Evolutionary conservation across 306 rosid genomes (phyloP), one percentile per base, ranked within the genome.

Genomic region (Acacia acuminata): DNA sequence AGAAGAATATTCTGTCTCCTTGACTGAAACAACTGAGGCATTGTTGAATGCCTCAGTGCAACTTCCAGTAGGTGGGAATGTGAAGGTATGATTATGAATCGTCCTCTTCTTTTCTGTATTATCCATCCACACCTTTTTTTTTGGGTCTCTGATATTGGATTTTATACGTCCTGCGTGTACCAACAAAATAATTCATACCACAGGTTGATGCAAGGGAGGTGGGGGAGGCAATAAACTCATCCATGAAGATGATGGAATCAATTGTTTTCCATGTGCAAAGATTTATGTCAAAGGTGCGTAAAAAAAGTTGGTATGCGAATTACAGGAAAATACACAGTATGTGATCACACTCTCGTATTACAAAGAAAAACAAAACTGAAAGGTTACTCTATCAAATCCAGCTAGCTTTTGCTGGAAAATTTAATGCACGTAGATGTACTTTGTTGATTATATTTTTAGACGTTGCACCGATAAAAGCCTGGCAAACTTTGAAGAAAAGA

Each of bases 151-250:
- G 60, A 75, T 65, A 63, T 55, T 42, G 55, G 75, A 12, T 71
- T 22, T 66, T 56, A 55, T 78, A 67, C 64, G 43, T 47, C 73
- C 30, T 72, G 78, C 73, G 69, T 22, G 77, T 68, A 76, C 76
- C 77, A 24, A 73, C 73, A 66, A 61, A 80, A 61, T 71, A 48
- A 48, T 71, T 30, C 76, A 76, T 79, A 69, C 58, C 86, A 80
- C 85, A 94, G 98, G 94, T 73, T 81, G 92, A 94, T 85, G 72
- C 75, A 77, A 84, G 47, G 81, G 93, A 94, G 86, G 30, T 94
- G 34, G 86, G 87, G 79, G 92, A 90, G 88, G 84, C 94, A 11
- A 84, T 94, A 76, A 88, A 86, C 88, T 87, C 94, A 79, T 91
- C 95, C 61, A 40, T 22, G 43, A 91, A 87, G 84, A 80, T 88